These are phyloP conservation scores for Neonectria sp. DNA, from an alignment of 2,329 filamentous ascomycete genomes.

Conservation along the genomic window DNA sequence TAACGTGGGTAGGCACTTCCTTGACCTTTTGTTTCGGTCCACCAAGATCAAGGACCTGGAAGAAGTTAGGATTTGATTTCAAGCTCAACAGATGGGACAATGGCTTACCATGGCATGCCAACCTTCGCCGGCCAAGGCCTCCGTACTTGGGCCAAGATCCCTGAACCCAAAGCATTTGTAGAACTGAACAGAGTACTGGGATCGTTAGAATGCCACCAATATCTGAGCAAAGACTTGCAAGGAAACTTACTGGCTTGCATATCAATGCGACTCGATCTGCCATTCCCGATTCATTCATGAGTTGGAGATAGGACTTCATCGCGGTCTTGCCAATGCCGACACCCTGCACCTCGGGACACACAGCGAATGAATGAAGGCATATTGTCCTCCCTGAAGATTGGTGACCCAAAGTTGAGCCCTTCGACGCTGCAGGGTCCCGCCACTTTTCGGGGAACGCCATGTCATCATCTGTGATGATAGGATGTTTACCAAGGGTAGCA, in stretches of 20 bases:
- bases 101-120: constrained; percentile 85
- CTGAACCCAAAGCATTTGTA: constrained; percentile 84
- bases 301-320: constrained; percentile 82
- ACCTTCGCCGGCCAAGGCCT: constrained; percentile 81
- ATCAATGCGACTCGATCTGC: constrained; percentile 83
- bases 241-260: constrained; percentile 74
- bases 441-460: constrained; percentile 83
- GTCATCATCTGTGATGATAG: constrained; percentile 78
- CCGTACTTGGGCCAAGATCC: constrained; percentile 77
- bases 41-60: constrained; percentile 43
- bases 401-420: constrained; percentile 73
- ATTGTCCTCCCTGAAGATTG: constrained; percentile 81
- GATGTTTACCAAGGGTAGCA: constrained; percentile 77
- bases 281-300: constrained; percentile 78
- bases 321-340: constrained; percentile 82
- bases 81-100: no score
- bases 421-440: constrained; percentile 61
- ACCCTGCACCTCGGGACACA: constrained; percentile 81
- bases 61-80: neutral
- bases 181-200: constrained; percentile 76
- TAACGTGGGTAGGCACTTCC: constrained; percentile 43
- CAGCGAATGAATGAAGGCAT: constrained; percentile 86
- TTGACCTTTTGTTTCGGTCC: constrained; percentile 46
- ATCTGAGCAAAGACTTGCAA: no score
- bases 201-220: constrained; percentile 18